Evolutionary conservation across 2,329 filamentous ascomycete genomes (phyloP).

Genomic region (Dothideomycetes sp.): DNA sequence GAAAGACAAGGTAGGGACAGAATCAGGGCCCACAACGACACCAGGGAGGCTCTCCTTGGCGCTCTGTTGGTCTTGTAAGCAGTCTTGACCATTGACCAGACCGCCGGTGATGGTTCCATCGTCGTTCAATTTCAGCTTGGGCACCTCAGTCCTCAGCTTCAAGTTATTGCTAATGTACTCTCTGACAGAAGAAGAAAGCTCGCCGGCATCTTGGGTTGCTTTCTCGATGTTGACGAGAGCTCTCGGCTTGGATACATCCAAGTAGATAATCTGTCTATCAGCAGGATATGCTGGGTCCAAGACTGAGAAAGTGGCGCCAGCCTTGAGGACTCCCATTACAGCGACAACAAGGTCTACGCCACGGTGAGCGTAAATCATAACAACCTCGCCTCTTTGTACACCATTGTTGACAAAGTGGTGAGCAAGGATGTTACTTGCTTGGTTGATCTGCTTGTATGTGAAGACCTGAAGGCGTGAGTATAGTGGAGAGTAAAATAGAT

Average conservation of each 20-base stretch:
- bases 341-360: constrained; percentile 67
- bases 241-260: constrained; percentile 66
- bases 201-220: constrained; percentile 58
- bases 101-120: constrained; percentile 66
- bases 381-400: constrained; percentile 69
- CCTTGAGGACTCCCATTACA: constrained; percentile 62
- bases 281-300: constrained; percentile 78
- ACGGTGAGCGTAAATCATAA: constrained; percentile 84
- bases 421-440: constrained; percentile 70
- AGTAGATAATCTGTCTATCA: constrained; percentile 68
- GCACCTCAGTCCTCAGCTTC: constrained; percentile 60
- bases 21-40: constrained; percentile 78
- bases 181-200: constrained; percentile 47
- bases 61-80: constrained; percentile 45
- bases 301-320: constrained; percentile 49
- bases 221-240: constrained; percentile 64
- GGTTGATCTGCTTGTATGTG: constrained; percentile 77
- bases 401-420: constrained; percentile 68
- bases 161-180: constrained; percentile 65
- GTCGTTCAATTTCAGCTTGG: constrained; percentile 59
- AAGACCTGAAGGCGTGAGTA: constrained; percentile 35
- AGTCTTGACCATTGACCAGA: constrained; percentile 49
- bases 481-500: neutral
- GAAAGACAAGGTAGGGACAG: constrained; percentile 57
- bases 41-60: constrained; percentile 50